These are phyloP conservation scores for Acer negundo DNA, from an alignment of 345 rosid species.

Conservation along the genomic window DNA sequence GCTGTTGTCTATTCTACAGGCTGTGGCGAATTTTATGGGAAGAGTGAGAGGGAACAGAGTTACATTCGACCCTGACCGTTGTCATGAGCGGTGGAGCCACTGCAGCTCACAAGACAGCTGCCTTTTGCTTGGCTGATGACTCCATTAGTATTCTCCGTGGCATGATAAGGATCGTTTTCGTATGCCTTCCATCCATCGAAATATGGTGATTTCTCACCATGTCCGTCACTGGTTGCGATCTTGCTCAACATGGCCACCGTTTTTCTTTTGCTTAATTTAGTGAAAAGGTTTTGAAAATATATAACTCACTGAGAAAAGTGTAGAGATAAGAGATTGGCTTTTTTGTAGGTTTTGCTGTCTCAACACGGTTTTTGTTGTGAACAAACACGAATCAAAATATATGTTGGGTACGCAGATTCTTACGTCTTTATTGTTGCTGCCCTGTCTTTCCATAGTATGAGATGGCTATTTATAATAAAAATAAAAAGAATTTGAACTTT, in stretches of 20 bases:
- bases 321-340: too few species aligned
- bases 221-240: constrained; percentile 71
- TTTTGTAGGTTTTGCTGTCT: not conserved
- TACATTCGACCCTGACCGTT: constrained; percentile 75
- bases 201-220: constrained; percentile 72
- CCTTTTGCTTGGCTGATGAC: constrained; percentile 91
- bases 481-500: too few species aligned
- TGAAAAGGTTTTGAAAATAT: not conserved
- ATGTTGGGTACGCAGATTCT: not conserved
- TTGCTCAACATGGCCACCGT: constrained; percentile 36
- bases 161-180: constrained; percentile 71
- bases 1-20: constrained; percentile 42
- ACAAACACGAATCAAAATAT: too few species aligned
- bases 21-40: constrained; percentile 86
- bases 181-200: constrained; percentile 96
- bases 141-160: constrained; percentile 58
- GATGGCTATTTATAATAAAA: not conserved
- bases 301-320: not conserved
- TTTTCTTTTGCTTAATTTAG: not conserved
- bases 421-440: not conserved
- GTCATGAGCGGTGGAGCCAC: constrained; percentile 99
- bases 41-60: constrained; percentile 70
- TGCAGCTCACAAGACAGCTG: constrained; percentile 84
- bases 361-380: not conserved
- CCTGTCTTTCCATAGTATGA: not conserved